Evolutionary conservation across 2,329 filamentous ascomycete genomes (phyloP).

Genomic region (Fusarium paranaense): DNA sequence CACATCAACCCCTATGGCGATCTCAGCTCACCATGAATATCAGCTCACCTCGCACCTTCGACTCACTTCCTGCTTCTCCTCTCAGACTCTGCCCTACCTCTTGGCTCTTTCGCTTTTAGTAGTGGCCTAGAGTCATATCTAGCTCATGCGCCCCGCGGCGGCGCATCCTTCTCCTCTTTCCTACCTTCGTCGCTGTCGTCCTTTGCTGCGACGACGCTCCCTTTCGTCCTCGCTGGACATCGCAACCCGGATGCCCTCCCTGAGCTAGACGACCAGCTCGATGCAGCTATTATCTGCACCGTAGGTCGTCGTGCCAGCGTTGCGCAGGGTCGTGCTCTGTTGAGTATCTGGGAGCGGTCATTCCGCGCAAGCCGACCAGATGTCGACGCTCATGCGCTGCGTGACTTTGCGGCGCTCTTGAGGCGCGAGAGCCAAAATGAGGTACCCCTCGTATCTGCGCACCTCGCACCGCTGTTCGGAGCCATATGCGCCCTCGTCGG

Average conservation of each 20-base stretch:
- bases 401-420: slow-evolving; percentile 53
- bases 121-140: slow-evolving; percentile 86
- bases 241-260: slow-evolving; percentile 63
- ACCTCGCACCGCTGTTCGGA: slow-evolving; percentile 79
- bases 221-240: slow-evolving; percentile 79
- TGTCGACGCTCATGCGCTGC: slow-evolving; percentile 46
- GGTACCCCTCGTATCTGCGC: slow-evolving; percentile 65
- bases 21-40: slow-evolving; percentile 3
- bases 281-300: slow-evolving; percentile 82
- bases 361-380: slow-evolving; percentile 59
- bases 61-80: slow-evolving; percentile 80
- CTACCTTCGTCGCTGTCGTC: slow-evolving; percentile 77
- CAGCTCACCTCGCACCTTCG: slow-evolving; percentile 37
- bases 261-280: slow-evolving; percentile 78
- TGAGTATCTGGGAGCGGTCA: slow-evolving; percentile 81
- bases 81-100: slow-evolving; percentile 82
- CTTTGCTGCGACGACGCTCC: slow-evolving; percentile 77
- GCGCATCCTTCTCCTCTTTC: slow-evolving; percentile 70
- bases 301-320: slow-evolving; percentile 81
- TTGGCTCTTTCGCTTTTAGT: slow-evolving; percentile 90
- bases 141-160: slow-evolving; percentile 66
- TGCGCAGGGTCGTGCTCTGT: slow-evolving; percentile 79
- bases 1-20: neutral
- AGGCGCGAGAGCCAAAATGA: slow-evolving; percentile 45
- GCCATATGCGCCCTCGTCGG: slow-evolving; percentile 72